Percentiles rank a stretch among this genome's conserved stretches.
Evolutionary conservation across 2,329 filamentous ascomycete species (phyloP).

Genomic region (Helotiales sp.): DNA sequence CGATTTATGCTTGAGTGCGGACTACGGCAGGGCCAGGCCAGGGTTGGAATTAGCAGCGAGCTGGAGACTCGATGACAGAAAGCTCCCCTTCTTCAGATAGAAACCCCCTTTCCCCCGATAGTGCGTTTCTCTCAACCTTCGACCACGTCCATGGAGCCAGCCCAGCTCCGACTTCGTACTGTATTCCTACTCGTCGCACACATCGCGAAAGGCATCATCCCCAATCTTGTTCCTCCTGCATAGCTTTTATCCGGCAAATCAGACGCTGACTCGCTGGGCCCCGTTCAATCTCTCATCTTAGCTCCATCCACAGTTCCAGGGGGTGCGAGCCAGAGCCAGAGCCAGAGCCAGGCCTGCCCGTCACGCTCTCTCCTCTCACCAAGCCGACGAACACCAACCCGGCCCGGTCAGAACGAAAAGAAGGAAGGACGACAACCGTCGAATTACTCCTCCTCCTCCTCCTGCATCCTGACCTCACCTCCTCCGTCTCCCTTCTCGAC

Average conservation of each 20-base stretch:
- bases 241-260: conserved; percentile 4
- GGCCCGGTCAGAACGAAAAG: not conserved
- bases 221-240: not conserved
- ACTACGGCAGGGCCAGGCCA: not conserved
- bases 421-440: not conserved
- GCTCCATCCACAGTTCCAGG: not conserved
- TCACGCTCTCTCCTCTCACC: not conserved
- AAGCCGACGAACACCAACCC: not conserved
- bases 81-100: not conserved
- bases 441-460: too few species aligned
- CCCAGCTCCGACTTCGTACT: too few species aligned
- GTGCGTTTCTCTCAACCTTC: not conserved
- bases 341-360: not conserved
- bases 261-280: conserved; percentile 5
- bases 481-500: not conserved
- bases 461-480: not conserved
- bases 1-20: not conserved
- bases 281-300: conserved; percentile 7
- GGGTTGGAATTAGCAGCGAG: not conserved
- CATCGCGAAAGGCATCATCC: not conserved
- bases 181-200: conserved; percentile 1
- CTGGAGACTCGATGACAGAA: not conserved
- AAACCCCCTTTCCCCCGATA: not conserved
- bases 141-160: not conserved
- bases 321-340: not conserved